These are phyloP conservation scores for Thalassiosira livingstoniorum DNA, from an alignment of 352 stramenopile species.

Conservation along the genomic window DNA sequence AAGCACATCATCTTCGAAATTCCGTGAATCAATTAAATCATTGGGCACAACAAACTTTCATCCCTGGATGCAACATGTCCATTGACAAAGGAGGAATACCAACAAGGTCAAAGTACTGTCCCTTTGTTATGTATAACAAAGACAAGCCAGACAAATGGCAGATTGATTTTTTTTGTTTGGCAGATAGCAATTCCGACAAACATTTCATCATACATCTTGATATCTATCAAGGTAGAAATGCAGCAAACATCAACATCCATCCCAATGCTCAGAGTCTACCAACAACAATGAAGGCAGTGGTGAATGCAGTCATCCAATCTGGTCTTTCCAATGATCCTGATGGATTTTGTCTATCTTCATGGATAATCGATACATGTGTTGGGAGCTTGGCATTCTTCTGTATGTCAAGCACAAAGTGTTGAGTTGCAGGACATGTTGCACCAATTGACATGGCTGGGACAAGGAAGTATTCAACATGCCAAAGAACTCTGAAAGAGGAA, in stretches of 20 bases:
- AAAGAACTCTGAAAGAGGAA: background rate
- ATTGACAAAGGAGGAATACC: constrained; percentile 33
- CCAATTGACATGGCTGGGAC: no score
- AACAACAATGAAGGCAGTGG: background rate
- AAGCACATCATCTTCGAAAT: background rate
- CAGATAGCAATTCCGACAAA: background rate
- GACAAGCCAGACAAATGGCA: constrained; percentile 29
- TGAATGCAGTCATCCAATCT: background rate
- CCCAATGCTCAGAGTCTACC: background rate
- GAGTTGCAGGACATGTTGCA: no score
- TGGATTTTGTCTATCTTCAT: constrained; percentile 4
- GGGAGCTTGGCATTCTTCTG: constrained; percentile 13
- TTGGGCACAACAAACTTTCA: background rate
- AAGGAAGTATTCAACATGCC: background rate
- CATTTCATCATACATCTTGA: constrained; percentile 31
- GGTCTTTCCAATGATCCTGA: background rate
- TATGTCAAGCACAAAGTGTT: constrained; percentile 5
- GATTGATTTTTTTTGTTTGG: constrained; percentile 31
- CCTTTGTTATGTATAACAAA: constrained; percentile 24
- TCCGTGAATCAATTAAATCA: background rate
- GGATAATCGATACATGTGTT: constrained; percentile 23
- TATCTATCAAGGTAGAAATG: constrained; percentile 30
- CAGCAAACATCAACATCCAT: constrained; percentile 3
- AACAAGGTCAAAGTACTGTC: constrained; percentile 4
- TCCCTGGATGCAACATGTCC: background rate